Percentiles rank a stretch among this genome's conserved stretches.
Conservation (phyloP, 176 grass and related monocot species). For the Panicum miliaceum region DNA sequence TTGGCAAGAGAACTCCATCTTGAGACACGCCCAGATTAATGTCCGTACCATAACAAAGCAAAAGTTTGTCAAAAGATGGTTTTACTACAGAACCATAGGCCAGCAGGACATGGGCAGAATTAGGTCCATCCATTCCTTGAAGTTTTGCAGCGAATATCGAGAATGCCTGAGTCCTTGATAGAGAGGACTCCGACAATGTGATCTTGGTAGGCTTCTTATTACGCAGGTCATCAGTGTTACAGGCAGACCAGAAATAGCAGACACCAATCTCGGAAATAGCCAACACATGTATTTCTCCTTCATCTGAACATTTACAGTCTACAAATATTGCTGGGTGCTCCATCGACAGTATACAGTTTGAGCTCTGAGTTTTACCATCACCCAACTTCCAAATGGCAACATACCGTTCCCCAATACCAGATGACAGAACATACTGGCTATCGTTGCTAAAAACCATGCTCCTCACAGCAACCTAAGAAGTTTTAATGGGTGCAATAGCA, state of each 20-base stretch:
- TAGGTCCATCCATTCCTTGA: constrained; percentile 59
- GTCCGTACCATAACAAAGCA: constrained; percentile 70
- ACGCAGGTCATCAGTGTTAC: constrained; percentile 57
- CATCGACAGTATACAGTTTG: constrained; percentile 80
- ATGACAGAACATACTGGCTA: constrained; percentile 74
- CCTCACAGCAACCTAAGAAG: constrained; percentile 73
- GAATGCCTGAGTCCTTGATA: constrained; percentile 52
- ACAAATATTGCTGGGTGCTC: constrained; percentile 83
- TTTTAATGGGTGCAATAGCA: constrained; percentile 35
- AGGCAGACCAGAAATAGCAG: constrained; percentile 89
- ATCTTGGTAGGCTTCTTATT: constrained; percentile 84
- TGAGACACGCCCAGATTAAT: constrained; percentile 68
- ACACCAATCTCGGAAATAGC: constrained; percentile 86
- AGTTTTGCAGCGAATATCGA: constrained; percentile 81
- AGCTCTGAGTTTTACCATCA: constrained; percentile 60
- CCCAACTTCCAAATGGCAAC: constrained; percentile 88
- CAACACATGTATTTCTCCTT: constrained; percentile 61
- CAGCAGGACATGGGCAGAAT: constrained; percentile 71
- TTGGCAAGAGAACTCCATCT: constrained; percentile 81
- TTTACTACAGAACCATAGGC: constrained; percentile 91
- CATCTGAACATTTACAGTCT: constrained; percentile 60
- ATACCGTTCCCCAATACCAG: constrained; percentile 84
- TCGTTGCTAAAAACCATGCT: constrained; percentile 85
- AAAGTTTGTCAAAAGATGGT: constrained; percentile 81
- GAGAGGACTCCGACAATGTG: constrained; percentile 48